Base-by-base conservation (phyloP, 148 eudicot species). In the Arctostaphylos glauca region DNA sequence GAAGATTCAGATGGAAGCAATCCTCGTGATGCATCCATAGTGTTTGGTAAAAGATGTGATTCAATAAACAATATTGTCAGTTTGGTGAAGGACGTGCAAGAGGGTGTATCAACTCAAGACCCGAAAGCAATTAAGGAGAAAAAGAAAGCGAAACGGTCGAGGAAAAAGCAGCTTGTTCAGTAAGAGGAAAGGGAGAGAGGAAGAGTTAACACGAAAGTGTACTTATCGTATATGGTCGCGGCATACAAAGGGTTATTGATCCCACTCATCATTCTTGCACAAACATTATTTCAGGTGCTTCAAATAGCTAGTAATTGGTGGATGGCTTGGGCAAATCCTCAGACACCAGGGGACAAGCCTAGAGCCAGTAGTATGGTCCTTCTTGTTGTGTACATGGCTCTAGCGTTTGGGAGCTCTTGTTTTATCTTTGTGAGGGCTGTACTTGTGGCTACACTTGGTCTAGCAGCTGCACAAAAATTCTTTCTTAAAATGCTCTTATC, bases 321-420 rank as follows among this genome's bases (percentile, higher is more conserved):
- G 99, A 94, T 96, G 99, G 98, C 99, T 44, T 96, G 98, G 98
- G 99, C 99, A 49, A 94, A 91, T 81, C 98, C 99, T 23, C 95
- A 92, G 84, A 92, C 96, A 13, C 84, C 88, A 44, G 96, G 97
- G 83, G 95, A 91, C 79, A 81, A 84, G 76, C 94, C 98, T 21
- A 91, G 85, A 86, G 90, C 95, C 31, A 92, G 93, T 86, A 92
- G 81, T 84, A 53, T 92, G 85, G 88, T 91, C 6, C 92, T 96
- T 81, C 90, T 96, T 83, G 86, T 88, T 86, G 98, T 96, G 81
- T 96, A 96, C 85, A 93, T 94, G 98, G 95, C 94, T 62, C 97
- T 96, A 83, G 99, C 97, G 59, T 94, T 96, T 83, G 98, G 99
- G 31, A 93, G 98, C 86, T 91, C 98, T 66, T 93, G 88, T 87